Conservation (phyloP, 306 rosid species). For the Urtica urens region DNA sequence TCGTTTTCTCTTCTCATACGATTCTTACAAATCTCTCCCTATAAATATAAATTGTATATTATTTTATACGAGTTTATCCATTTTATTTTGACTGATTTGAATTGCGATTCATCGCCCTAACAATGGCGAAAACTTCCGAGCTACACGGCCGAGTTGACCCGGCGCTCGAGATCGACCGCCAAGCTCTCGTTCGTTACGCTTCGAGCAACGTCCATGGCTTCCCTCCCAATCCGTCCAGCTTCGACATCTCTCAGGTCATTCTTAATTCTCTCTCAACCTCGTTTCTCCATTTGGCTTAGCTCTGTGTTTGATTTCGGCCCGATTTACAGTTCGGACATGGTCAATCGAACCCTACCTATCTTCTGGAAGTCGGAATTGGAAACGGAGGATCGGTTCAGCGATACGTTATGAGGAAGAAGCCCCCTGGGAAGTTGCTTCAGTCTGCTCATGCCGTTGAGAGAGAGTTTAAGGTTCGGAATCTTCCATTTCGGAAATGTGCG, state of each 20-base stretch:
- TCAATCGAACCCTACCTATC: slow-evolving; percentile 87
- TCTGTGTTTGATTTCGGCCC: background rate
- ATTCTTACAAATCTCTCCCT: background rate
- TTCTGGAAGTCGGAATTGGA: slow-evolving; percentile 41
- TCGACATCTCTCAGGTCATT: slow-evolving; percentile 61
- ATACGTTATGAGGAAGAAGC: slow-evolving; percentile 86
- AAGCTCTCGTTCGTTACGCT: slow-evolving; percentile 48
- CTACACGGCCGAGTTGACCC: slow-evolving; percentile 21
- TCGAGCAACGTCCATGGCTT: slow-evolving; percentile 59
- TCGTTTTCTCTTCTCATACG: background rate
- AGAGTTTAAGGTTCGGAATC: slow-evolving; percentile 61
- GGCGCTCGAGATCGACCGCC: slow-evolving; percentile 31
- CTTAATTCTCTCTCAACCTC: background rate
- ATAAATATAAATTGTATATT: too few species aligned
- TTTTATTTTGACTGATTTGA: too few species aligned
- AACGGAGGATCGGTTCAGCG: slow-evolving; percentile 33
- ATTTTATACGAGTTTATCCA: too few species aligned
- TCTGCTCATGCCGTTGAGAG: slow-evolving; percentile 97
- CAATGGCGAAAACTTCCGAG: slow-evolving; percentile 10
- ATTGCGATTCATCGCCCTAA: too few species aligned
- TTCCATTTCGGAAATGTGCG: too few species aligned
- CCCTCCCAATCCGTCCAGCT: slow-evolving; percentile 45
- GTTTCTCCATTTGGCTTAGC: background rate
- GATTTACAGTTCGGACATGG: slow-evolving; percentile 73
- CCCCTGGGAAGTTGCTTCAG: slow-evolving; percentile 60